Base-by-base conservation (phyloP, 73 alveolate genomes). In the Paramecium bursaria region DNA sequence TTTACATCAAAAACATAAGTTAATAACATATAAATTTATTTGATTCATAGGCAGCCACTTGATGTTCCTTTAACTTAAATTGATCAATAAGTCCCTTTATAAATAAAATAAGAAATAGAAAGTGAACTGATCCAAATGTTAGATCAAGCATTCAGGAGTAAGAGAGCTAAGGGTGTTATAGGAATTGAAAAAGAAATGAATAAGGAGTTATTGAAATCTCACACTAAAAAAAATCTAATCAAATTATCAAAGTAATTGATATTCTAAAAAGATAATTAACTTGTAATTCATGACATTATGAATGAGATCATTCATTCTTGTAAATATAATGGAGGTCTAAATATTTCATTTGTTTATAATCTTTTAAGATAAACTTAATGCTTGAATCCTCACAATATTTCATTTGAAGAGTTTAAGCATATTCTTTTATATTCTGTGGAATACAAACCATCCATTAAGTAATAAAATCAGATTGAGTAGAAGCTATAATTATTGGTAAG, bases 391-490 rank as follows among this genome's bases (percentile, higher is more conserved):
- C 82, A 67, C 27, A 67, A 67, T 35, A 67, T 67, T 30, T 67
- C 82, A 17, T 67, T 67, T 67, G 82, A 67, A 21, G 82, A 67
- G 44, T 67, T 67, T 29, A 67, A 67, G 44, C 44, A 67, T 17
- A 67, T 67, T 15, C 50, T 67, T 2, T 21, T 25, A 33, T 67
- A 67, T 35, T 67, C 82, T 7, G 82, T 25, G 22, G 82, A 67
- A 27, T 67, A 67, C 44, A 33, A 67, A 67, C 82, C 82, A 2
- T 33, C 19, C 1, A 14, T 67, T 15, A 42, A 67, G 13, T 29
- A 17, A 29, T 14, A 39, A 67, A 67, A 67, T 67, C n/a, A 39
- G 44, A 67, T 67, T 67, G 53, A 67, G 44, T 35, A 22, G 10
- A 33, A 67, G 22, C 44, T 67, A 67, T 42, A 67, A 35, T 7